Percentiles rank a stretch among this genome's conserved stretches.
Conservation (phyloP, 345 rosid genomes). For the Toxicodendron radicans region DNA sequence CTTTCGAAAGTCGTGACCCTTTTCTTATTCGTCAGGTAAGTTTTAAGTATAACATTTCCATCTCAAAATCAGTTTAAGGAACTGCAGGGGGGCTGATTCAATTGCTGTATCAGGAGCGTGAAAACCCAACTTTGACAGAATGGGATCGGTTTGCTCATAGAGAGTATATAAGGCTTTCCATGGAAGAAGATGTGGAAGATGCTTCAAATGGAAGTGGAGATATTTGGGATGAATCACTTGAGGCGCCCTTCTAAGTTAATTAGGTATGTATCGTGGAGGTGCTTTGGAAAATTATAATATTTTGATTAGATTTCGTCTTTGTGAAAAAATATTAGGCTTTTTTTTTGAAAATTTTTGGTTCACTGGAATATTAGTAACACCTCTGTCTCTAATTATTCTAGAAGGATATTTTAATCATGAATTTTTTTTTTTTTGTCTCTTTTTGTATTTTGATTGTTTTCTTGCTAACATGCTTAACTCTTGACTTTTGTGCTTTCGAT, state of each 20-base stretch:
- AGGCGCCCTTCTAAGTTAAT: slow-evolving; percentile 74
- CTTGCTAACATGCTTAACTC: too few species aligned
- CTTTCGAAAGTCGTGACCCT: slow-evolving; percentile 95
- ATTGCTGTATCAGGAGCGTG: slow-evolving; percentile 64
- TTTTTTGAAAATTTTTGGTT: too few species aligned
- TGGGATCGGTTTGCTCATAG: slow-evolving; percentile 99
- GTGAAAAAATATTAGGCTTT: too few species aligned
- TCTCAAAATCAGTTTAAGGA: not conserved
- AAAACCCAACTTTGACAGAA: slow-evolving; percentile 91
- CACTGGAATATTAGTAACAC: too few species aligned
- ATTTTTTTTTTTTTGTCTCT: too few species aligned
- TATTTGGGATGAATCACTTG: slow-evolving; percentile 96
- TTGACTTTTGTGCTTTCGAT: too few species aligned
- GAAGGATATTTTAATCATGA: too few species aligned
- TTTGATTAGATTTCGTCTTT: not conserved
- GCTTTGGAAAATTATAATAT: not conserved
- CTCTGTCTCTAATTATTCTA: too few species aligned
- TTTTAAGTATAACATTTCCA: not conserved
- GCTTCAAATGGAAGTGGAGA: slow-evolving; percentile 97
- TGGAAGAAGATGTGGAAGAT: slow-evolving; percentile 99
- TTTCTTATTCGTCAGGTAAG: slow-evolving; percentile 94
- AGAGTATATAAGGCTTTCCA: slow-evolving; percentile 92
- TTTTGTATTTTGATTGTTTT: too few species aligned
- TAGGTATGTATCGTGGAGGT: slow-evolving; percentile 25
- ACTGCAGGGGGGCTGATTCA: slow-evolving; percentile 5